Percentiles rank a stretch among this genome's conserved stretches.
These are phyloP conservation scores for Aspergillus affinis DNA, from an alignment of 495 filamentous ascomycete species.

Conservation along the genomic window DNA sequence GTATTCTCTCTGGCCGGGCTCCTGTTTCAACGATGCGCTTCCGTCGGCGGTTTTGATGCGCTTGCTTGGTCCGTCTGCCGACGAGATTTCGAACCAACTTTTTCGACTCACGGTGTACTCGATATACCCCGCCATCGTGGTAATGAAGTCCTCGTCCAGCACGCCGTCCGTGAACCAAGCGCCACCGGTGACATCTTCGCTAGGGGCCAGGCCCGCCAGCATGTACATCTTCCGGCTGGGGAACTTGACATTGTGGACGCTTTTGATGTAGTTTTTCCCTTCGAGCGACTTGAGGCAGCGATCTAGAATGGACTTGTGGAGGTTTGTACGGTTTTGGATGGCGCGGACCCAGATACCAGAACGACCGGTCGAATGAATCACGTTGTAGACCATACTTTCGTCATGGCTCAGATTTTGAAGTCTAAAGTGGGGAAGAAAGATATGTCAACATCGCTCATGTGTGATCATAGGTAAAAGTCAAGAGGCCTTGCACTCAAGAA, in stretches of 20 bases:
- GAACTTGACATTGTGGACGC: conserved; percentile 59
- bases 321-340: conserved; percentile 69
- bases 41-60: conserved; percentile 46
- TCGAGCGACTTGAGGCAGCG: conserved; percentile 77
- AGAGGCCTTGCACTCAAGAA: conserved; percentile 5
- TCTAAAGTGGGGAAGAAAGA: conserved; percentile 36
- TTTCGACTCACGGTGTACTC: conserved; percentile 67
- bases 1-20: conserved; percentile 34
- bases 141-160: conserved; percentile 83
- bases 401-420: conserved; percentile 65
- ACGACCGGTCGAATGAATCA: conserved; percentile 76
- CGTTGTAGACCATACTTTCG: conserved; percentile 77
- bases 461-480: conserved; percentile 15
- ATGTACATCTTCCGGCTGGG: conserved; percentile 67
- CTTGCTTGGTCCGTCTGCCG: conserved; percentile 32
- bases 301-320: conserved; percentile 75
- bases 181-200: conserved; percentile 86
- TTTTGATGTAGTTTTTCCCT: conserved; percentile 82
- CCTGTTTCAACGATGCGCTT: conserved; percentile 32
- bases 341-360: conserved; percentile 87
- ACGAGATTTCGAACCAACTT: conserved; percentile 61
- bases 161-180: conserved; percentile 90
- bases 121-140: conserved; percentile 63
- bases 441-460: neutral
- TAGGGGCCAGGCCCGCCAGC: conserved; percentile 65